A percentile compares a stretch with the other conserved stretches of the same genome.
These are phyloP conservation scores for Hyparrhenia diplandra DNA, from an alignment of 176 grass and related monocot genomes.

Conservation along the genomic window DNA sequence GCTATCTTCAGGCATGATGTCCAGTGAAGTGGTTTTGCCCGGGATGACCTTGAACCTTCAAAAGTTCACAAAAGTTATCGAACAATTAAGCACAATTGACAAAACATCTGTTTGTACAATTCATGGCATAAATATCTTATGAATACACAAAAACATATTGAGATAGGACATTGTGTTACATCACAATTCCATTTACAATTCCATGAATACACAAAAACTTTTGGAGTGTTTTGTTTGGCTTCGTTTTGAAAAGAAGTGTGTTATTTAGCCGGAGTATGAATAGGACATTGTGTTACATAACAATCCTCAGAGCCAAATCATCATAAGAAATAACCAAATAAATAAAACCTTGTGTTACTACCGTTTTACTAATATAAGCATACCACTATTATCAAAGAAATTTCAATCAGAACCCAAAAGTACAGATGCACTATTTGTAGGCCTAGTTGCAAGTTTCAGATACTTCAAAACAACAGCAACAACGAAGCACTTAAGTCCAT, in stretches of 20 bases:
- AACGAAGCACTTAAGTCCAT: not conserved
- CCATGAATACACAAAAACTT: too few relatives aligned
- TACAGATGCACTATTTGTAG: not conserved
- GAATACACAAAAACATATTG: not conserved
- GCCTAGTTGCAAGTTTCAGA: not conserved
- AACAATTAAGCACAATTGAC: not conserved
- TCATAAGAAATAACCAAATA: not conserved
- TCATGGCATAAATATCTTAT: not conserved
- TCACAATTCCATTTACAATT: too few relatives aligned
- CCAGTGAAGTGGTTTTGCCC: slow-evolving; percentile 89
- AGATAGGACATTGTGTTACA: too few relatives aligned
- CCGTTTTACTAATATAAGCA: not conserved
- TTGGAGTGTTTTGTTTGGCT: not conserved
- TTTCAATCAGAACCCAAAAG: not conserved
- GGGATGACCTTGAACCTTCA: slow-evolving; percentile 76
- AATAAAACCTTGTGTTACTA: not conserved
- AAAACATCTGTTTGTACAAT: not conserved
- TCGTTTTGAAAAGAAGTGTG: not conserved
- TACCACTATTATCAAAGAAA: not conserved
- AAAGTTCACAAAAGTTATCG: not conserved
- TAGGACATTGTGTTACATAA: not conserved
- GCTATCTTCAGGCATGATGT: slow-evolving; percentile 99
- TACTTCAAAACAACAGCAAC: not conserved
- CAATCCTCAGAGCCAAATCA: not conserved
- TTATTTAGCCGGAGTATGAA: not conserved